phyloP scores from a whole-genome alignment of 2,329 filamentous ascomycete genomes.

The Exophiala calicioides region DNA sequence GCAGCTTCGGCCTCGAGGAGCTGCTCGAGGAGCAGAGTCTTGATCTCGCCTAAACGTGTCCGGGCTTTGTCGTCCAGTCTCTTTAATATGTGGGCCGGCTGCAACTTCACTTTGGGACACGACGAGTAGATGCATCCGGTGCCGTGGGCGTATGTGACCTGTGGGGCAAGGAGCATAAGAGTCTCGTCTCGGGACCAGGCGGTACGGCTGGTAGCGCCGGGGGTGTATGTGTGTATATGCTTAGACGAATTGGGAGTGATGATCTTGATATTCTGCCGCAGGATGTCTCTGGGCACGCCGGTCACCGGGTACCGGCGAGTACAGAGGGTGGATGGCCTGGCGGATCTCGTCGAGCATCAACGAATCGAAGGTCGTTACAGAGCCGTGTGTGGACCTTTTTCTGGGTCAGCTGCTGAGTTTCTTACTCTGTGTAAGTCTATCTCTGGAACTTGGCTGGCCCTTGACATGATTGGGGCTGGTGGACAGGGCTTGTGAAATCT shows the following conservation, averaged over 20 bases:
- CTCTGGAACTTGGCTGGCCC: no score
- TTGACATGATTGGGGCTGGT: no score
- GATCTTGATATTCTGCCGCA: constrained; percentile 14
- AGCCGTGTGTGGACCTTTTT: no score
- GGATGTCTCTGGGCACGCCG: background rate
- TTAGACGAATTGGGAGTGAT: no score
- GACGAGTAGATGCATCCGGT: constrained; percentile 14
- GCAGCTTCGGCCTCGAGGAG: no score
- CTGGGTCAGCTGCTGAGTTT: background rate
- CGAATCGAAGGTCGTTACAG: background rate
- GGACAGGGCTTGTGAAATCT: background rate
- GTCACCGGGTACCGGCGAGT: constrained; percentile 10
- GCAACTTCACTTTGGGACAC: constrained; percentile 14
- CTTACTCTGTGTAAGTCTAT: background rate
- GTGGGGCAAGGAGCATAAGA: constrained; percentile 8
- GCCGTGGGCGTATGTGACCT: constrained; percentile 15
- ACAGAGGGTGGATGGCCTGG: constrained; percentile 10
- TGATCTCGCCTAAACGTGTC: constrained; percentile 9
- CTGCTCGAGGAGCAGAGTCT: no score
- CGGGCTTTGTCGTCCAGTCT: constrained; percentile 13
- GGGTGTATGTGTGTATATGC: no score
- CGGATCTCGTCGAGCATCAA: constrained; percentile 18
- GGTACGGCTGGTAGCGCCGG: no score
- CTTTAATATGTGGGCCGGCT: constrained; percentile 3
- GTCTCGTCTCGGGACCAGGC: no score